These are phyloP conservation scores for Geotrichum siamense DNA, from an alignment of 1,139 yeast genomes.

Conservation along the genomic window DNA sequence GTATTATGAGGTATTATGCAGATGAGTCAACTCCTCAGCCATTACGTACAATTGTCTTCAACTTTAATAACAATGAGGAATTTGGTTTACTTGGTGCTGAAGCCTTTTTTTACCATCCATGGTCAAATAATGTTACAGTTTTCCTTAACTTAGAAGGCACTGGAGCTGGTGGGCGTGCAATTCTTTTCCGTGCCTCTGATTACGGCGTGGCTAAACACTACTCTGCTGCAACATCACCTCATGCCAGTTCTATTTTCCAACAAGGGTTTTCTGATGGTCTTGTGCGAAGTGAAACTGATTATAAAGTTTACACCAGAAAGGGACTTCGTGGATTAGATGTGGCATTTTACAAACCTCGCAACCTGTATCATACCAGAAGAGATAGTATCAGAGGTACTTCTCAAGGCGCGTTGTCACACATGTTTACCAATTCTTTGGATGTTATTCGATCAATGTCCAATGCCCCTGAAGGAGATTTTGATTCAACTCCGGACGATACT, in stretches of 20 bases:
- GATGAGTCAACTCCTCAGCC: conserved; percentile 45
- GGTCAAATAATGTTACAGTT: conserved; percentile 56
- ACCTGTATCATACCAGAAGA: conserved; percentile 69
- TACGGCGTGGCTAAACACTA: conserved; percentile 59
- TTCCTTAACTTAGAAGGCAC: conserved; percentile 92
- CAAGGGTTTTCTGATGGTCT: conserved; percentile 72
- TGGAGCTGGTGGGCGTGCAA: conserved; percentile 87
- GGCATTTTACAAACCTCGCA: conserved; percentile 69
- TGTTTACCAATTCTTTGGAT: conserved; percentile 67
- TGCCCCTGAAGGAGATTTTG: conserved; percentile 37
- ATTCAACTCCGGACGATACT: conserved; percentile 22
- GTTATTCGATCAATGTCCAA: conserved; percentile 41
- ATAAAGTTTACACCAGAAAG: conserved; percentile 55
- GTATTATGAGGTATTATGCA: conserved; percentile 50
- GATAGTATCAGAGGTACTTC: conserved; percentile 64
- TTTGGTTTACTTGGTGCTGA: conserved; percentile 82
- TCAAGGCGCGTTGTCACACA: conserved; percentile 68
- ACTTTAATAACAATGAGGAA: conserved; percentile 87
- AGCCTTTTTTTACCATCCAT: conserved; percentile 65
- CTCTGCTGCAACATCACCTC: conserved; percentile 47
- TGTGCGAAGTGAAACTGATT: conserved; percentile 79
- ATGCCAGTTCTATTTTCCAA: conserved; percentile 71
- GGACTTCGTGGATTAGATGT: conserved; percentile 82
- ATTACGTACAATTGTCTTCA: conserved; percentile 63
- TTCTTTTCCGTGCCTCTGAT: conserved; percentile 78